Base-by-base conservation (phyloP, 768 basidiomycete genomes). In the Trametes cingulata region DNA sequence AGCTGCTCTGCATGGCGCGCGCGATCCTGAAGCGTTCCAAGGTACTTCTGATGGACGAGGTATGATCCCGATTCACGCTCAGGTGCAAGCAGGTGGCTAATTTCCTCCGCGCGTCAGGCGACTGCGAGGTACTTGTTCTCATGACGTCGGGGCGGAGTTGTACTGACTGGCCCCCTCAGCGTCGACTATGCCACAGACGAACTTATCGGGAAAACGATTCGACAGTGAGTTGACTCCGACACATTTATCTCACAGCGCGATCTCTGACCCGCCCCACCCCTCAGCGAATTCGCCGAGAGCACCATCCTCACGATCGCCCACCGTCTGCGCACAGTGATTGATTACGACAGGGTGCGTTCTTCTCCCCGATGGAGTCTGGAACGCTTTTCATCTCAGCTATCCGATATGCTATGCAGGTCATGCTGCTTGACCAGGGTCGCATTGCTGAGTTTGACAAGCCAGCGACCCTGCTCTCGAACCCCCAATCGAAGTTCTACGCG, bases 101-200 rank as follows among this genome's bases (percentile, higher is more conserved):
- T 17, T 58, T 14, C 20, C 33, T 35, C 54, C 42, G 64, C 41
- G 66, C 43, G 50, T 22, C 48, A 87, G 87, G 88, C 87, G 39
- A 87, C 88, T 41, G 87, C 88, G 46, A 86, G 85, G 84, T 84
- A 65, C 57, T 41, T 25, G 39, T 53, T 50, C 24, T 19, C 52
- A 27, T 51, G 61, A 56, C 50, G 55, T 52, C 50, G 20, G 20
- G 37, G 35, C 24, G 14, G 20, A 13, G 47, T n/a, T 24, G 40
- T 56, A 60, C 49, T 50, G 51, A 57, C 61, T 19, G 33, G 12
- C 29, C 52, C 40, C 7, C 48, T 36, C 39, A 84, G 82, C 62
- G 91, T 91, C 47, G 90, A 92, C 70, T 91, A 93, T 70, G 91
- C 91, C 20, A 94, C 93, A 0, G 93, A 95, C 69, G 91, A 93